Conservation (phyloP, 2,329 filamentous ascomycete species). For the Fusarium sp. region DNA sequence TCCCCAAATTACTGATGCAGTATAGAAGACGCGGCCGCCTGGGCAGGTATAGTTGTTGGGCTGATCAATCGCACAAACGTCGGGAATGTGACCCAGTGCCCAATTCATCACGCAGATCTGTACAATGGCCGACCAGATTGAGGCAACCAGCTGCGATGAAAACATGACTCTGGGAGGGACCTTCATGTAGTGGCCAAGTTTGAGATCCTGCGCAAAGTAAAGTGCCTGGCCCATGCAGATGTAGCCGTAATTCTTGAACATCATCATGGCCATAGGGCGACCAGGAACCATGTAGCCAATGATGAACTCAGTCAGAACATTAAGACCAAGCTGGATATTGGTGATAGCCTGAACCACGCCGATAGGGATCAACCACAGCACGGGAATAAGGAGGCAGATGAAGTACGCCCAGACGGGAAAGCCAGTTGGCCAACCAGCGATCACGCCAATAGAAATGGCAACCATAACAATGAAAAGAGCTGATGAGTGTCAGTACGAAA, state of each 20-base stretch:
- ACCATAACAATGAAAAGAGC: constrained; percentile 63
- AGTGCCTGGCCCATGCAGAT: constrained; percentile 73
- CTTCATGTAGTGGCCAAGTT: constrained; percentile 75
- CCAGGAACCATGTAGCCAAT: constrained; percentile 79
- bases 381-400: constrained; percentile 64
- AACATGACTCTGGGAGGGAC: constrained; percentile 70
- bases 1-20: constrained; percentile 77
- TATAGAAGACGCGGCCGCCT: constrained; percentile 68
- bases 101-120: constrained; percentile 74
- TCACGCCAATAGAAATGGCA: constrained; percentile 62
- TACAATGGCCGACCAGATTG: constrained; percentile 68
- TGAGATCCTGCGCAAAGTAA: constrained; percentile 72
- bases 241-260: constrained; percentile 80
- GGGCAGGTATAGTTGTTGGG: constrained; percentile 67
- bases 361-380: constrained; percentile 68
- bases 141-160: constrained; percentile 66
- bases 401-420: constrained; percentile 68
- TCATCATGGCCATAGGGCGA: constrained; percentile 76
- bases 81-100: constrained; percentile 68
- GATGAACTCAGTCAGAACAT: constrained; percentile 77
- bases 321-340: constrained; percentile 71
- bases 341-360: constrained; percentile 70
- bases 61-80: constrained; percentile 65
- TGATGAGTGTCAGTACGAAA: constrained; percentile 24
- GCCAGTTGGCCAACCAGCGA: constrained; percentile 63